Evolutionary conservation across 1,284 basidiomycete species (phyloP), one percentile per base, ranked within the genome.

Genomic region (Cutaneotrichosporon curvatum): DNA sequence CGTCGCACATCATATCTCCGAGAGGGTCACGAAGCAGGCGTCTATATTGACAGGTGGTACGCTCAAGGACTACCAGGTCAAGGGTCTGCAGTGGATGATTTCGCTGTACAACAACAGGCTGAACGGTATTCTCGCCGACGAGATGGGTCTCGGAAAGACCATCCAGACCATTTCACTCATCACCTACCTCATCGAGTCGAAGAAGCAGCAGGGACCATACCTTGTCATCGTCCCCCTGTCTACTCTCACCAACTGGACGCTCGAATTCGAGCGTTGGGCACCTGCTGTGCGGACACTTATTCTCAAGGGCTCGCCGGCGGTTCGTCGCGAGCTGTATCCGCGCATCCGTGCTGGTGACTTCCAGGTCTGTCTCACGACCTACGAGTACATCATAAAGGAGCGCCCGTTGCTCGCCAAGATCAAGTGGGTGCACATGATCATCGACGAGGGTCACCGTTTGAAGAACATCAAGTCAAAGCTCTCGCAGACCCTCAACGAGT

Each of bases 311-410:
- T 90, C 91, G 57, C 92, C 87, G 12, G 72, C 78, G 31, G 59
- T 60, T 10, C 62, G 72, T 55, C 62, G 62, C 40, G 67, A 70
- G 30, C 53, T 62, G 20, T 67, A 69, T 47, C 60, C 62, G 12
- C 62, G 65, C 32, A 51, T 71, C 34, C 57, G 67, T 30, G 62
- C 67, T n/a, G 57, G 60, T 36, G 81, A 87, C 59, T 97, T 97
- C 79, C 91, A 98, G 67, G 95, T 98, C 19, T 75, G 97, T 50
- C 73, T 98, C 47, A 98, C 95, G 14, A 98, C 95, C 0, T 99
- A 96, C 72, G 95, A 99, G 71, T 98, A 97, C 67, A 94, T 99
- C 71, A 95, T 97, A 78, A 96, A 96, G 76, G 95, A 99, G 72
- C 82, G 90, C 15, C 87, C 86, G 1, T 73, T 88, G 53, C 77